phyloP scores from a whole-genome alignment of 495 filamentous ascomycete species.

The Xylaria nigripes region DNA sequence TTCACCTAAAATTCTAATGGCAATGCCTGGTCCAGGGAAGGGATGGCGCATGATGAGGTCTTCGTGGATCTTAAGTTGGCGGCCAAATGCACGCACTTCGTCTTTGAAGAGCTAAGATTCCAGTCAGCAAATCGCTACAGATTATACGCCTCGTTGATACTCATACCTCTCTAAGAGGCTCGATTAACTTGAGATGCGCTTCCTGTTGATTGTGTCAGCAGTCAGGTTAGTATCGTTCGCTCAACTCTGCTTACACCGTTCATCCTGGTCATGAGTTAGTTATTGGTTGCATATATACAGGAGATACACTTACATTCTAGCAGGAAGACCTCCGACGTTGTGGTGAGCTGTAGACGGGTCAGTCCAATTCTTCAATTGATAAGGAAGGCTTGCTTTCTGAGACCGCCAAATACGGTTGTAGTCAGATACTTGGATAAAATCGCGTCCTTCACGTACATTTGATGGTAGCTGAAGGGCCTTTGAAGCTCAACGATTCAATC shows the following conservation, averaged over 20 bases:
- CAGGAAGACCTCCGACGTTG: slow-evolving; percentile 69
- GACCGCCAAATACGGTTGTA: neutral
- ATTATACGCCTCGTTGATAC: slow-evolving; percentile 1
- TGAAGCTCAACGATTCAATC: slow-evolving; percentile 75
- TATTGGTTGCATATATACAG: neutral
- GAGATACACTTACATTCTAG: slow-evolving; percentile 16
- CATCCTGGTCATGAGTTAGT: slow-evolving; percentile 20
- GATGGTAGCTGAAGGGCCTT: slow-evolving; percentile 73
- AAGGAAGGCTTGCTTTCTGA: neutral
- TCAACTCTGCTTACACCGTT: slow-evolving; percentile 20
- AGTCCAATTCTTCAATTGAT: neutral
- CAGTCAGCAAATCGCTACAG: neutral
- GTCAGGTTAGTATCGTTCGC: neutral
- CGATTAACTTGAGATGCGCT: slow-evolving; percentile 50
- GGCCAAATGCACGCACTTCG: slow-evolving; percentile 72
- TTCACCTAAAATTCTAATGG: slow-evolving; percentile 82
- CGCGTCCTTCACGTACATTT: slow-evolving; percentile 34
- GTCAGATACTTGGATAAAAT: neutral
- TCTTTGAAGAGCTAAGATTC: slow-evolving; percentile 20
- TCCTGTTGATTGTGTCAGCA: slow-evolving; percentile 5
- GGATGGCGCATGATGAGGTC: slow-evolving; percentile 71
- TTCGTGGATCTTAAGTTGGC: slow-evolving; percentile 64
- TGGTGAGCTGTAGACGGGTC: slow-evolving; percentile 43
- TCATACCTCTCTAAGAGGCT: slow-evolving; percentile 60
- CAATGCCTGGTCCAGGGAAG: slow-evolving; percentile 61